Evolutionary conservation across 495 filamentous ascomycete genomes (phyloP).

Genomic region (Lophiostoma macrostomum): DNA sequence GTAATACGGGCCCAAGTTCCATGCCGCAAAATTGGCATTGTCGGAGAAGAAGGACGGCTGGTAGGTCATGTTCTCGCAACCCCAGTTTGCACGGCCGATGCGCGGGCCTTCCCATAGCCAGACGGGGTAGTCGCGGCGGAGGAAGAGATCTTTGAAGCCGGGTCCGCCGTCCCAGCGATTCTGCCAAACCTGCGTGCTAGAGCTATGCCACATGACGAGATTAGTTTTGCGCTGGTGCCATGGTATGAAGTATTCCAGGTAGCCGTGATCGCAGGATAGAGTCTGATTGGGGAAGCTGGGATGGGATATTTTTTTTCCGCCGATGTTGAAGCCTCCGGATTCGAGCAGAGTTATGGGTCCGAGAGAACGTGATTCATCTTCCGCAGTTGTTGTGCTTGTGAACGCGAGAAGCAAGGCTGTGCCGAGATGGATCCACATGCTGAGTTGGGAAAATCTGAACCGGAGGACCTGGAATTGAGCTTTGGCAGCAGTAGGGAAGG

Average conservation of each 20-base stretch:
- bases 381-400: too few species aligned
- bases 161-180: slow-evolving; percentile 51
- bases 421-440: too few species aligned
- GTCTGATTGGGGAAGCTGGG: slow-evolving; percentile 32
- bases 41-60: slow-evolving; percentile 41
- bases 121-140: slow-evolving; percentile 49
- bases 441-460: too few species aligned
- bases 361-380: background rate
- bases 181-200: slow-evolving; percentile 48
- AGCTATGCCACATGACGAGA: slow-evolving; percentile 51
- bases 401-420: background rate
- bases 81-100: slow-evolving; percentile 49
- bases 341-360: slow-evolving; percentile 9
- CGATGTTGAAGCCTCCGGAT: slow-evolving; percentile 26
- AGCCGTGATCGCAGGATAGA: slow-evolving; percentile 50
- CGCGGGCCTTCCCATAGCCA: slow-evolving; percentile 50
- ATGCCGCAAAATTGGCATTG: slow-evolving; percentile 45
- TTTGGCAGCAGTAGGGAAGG: too few species aligned
- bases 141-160: slow-evolving; percentile 51
- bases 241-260: slow-evolving; percentile 52
- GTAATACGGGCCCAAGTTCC: slow-evolving; percentile 48
- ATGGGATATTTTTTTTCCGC: slow-evolving; percentile 14
- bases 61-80: slow-evolving; percentile 43
- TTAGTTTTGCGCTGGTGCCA: slow-evolving; percentile 45
- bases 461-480: too few species aligned